Percentiles rank a stretch among this genome's conserved stretches.
phyloP scores from a whole-genome alignment of 768 basidiomycete species.

The Mrakia frigida region DNA sequence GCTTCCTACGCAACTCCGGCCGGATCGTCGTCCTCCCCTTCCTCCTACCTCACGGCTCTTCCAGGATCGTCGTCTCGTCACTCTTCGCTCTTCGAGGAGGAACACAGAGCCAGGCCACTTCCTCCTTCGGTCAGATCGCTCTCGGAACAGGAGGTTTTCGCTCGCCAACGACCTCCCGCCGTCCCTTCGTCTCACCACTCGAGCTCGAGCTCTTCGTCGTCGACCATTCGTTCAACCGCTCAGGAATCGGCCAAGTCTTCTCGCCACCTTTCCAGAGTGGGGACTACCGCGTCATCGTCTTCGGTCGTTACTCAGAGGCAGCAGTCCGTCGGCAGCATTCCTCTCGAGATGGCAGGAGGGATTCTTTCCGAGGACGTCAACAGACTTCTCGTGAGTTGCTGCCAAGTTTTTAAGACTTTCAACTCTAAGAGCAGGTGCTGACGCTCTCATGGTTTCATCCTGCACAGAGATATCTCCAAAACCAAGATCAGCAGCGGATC shows the following conservation, averaged over 20 bases:
- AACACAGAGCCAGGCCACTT: too few relatives aligned
- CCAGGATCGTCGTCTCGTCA: neutral
- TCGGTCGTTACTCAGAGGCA: neutral
- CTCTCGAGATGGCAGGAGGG: neutral
- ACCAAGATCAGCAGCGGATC: constrained; percentile 23
- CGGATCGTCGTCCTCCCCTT: neutral
- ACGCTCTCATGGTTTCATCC: neutral
- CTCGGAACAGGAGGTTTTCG: neutral
- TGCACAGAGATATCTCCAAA: constrained; percentile 7
- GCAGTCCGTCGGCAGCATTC: neutral
- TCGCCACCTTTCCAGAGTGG: neutral
- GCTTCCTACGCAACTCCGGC: neutral
- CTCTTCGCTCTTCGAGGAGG: neutral
- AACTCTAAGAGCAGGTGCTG: too few relatives aligned
- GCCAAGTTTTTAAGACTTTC: neutral
- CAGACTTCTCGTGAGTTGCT: constrained; percentile 4
- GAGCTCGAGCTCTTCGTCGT: constrained; percentile 10
- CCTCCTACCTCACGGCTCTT: neutral
- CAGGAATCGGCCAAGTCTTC: constrained; percentile 14
- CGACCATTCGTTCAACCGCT: constrained; percentile 2
- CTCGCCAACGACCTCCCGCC: neutral
- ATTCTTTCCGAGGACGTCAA: constrained; percentile 5
- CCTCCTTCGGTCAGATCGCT: neutral
- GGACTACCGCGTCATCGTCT: neutral
- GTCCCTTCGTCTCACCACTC: constrained; percentile 14